Base-by-base conservation (phyloP, 2,329 filamentous ascomycete species). In the Pseudodiploospora longispora region DNA sequence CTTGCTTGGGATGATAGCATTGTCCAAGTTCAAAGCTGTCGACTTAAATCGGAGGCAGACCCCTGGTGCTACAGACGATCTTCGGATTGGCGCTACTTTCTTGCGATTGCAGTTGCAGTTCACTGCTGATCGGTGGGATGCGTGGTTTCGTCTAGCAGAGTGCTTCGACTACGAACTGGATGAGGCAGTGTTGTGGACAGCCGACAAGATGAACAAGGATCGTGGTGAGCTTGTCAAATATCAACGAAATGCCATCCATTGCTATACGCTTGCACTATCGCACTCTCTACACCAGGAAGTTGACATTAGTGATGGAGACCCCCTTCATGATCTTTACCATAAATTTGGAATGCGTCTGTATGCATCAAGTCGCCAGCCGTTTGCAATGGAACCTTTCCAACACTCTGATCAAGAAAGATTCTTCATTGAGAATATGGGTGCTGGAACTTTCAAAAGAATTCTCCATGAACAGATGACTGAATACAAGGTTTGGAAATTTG, bases 191-290 rank as follows among this genome's bases (percentile, higher is more conserved):
- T 78, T 90, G 5, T 95, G 89, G 89, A 85, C 83, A 19, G 86
- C 88, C 1, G 88, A 95, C 53, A 95, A 94, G 63, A 83, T 95
- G 65, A 95, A 95, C 64, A 91, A 85, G 59, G 83, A 85, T 55
- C 81, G 85, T 44, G 68, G 71, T 4, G 87, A 94, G 46, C 65
- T 95, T 37, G 76, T 88, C 27, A 80, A 79, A 41, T 77, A 85
- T 48, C 87, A 95, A 60, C 79, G 87, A 30, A 80, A 80, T 55
- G 83, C 87, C 1, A 90, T 95, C 38, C 87, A 95, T 61, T 91
- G 87, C 59, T 87, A 86, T 54, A 78, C 74, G 0, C 66, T 81
- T 34, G 76, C 76, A 0, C 55, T 81, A 10, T 80, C 77, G 0
- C 71, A 80, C 49, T 80, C 73, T 0, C 69, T 68, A 47, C 61